Evolutionary conservation across 202 grass and related monocot species (phyloP).

Genomic region (Panicum hallii): DNA sequence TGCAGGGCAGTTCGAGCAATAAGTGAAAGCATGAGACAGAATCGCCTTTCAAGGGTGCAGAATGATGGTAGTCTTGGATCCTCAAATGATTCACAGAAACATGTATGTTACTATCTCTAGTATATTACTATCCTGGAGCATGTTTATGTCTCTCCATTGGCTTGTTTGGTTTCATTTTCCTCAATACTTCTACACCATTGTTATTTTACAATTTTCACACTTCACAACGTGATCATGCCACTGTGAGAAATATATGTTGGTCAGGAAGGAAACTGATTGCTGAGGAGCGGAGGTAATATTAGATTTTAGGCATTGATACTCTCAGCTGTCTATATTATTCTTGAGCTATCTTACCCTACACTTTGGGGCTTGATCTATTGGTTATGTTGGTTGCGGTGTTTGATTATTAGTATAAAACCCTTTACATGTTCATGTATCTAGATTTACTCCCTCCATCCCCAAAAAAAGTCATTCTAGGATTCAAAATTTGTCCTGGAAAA

Average conservation of each 20-base stretch:
- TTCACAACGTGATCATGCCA: too few species aligned
- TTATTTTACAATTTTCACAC: neutral
- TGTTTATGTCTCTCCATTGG: neutral
- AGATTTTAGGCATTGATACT: neutral
- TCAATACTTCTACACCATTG: neutral
- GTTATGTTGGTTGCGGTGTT: too few species aligned
- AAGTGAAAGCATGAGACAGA: conserved; percentile 89
- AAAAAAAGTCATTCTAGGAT: too few species aligned
- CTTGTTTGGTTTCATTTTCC: neutral
- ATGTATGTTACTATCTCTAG: conserved; percentile 49
- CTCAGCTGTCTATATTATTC: neutral
- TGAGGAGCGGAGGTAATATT: neutral
- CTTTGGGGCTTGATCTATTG: too few species aligned
- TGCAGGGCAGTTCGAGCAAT: conserved; percentile 84
- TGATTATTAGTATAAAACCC: neutral
- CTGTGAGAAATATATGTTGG: neutral
- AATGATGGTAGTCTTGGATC: conserved; percentile 66
- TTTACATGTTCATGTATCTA: neutral
- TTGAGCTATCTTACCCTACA: neutral
- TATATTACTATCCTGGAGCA: neutral
- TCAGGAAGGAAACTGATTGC: neutral
- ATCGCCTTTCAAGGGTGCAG: conserved; percentile 57
- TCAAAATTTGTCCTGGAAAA: too few species aligned
- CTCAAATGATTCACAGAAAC: conserved; percentile 60
- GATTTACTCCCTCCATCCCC: neutral